Conservation (phyloP, 2,329 filamentous ascomycete genomes). For the Colletotrichum falcatum region DNA sequence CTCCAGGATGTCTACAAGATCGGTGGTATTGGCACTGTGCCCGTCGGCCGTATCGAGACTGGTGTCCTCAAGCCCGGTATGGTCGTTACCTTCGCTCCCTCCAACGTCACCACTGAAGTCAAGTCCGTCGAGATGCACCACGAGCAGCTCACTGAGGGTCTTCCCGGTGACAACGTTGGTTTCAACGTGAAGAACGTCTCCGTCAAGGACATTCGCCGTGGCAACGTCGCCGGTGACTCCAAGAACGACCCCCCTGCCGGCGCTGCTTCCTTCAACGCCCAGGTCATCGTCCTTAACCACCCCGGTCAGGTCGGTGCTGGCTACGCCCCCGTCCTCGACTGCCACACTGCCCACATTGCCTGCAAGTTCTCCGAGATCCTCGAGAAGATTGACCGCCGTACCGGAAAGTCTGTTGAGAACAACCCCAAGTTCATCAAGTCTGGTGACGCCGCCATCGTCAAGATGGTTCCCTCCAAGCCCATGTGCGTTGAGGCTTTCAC, state of each 20-base stretch:
- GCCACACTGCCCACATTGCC: constrained; percentile 99
- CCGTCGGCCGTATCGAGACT: constrained; percentile 99
- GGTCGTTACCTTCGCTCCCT: constrained; percentile 98
- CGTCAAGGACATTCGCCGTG: constrained; percentile 99
- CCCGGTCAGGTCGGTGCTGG: constrained; percentile 99
- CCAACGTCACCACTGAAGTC: constrained; percentile 99
- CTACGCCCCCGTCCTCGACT: constrained; percentile 99
- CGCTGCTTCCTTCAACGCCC: constrained; percentile 95
- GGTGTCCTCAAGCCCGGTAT: constrained; percentile 91
- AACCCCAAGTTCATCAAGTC: constrained; percentile 99
- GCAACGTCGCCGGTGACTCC: constrained; percentile 99
- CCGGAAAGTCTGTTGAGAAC: constrained; percentile 94
- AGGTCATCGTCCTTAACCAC: constrained; percentile 99
- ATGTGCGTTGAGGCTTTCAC: constrained; percentile 99
- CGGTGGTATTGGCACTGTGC: constrained; percentile 99
- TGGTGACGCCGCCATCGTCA: constrained; percentile 99
- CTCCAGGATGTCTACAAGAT: constrained; percentile 99
- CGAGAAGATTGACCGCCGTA: constrained; percentile 99
- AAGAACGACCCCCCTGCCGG: constrained; percentile 98
- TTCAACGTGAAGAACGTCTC: constrained; percentile 99
- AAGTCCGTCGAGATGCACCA: constrained; percentile 99
- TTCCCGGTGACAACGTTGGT: constrained; percentile 99
- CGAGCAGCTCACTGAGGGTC: constrained; percentile 96
- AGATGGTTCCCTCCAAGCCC: constrained; percentile 99
- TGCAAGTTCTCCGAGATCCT: constrained; percentile 99